A percentile compares a stretch with the other conserved stretches of the same genome.
These are phyloP conservation scores for Calonectria crousiana DNA, from an alignment of 2,329 filamentous ascomycete species.

Conservation along the genomic window DNA sequence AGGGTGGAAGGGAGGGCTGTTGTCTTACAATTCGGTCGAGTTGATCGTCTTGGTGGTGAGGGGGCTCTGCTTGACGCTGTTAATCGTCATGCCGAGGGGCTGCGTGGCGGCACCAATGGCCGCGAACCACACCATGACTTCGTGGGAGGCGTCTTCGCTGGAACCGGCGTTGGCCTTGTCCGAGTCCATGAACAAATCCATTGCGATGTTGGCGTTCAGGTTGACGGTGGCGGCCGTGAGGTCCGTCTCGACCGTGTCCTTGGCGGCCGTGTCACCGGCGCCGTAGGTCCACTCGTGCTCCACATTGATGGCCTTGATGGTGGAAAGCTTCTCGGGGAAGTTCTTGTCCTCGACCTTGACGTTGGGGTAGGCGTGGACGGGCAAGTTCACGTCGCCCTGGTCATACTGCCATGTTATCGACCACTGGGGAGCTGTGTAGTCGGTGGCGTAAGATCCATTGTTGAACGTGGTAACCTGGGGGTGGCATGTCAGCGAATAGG, in stretches of 20 bases:
- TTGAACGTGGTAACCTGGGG: conserved; percentile 61
- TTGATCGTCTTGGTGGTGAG: conserved; percentile 51
- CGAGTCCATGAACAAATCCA: conserved; percentile 69
- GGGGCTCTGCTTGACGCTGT: conserved; percentile 43
- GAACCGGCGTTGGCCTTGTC: conserved; percentile 55
- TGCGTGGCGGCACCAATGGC: conserved; percentile 59
- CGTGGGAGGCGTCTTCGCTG: conserved; percentile 58
- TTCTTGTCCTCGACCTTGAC: conserved; percentile 58
- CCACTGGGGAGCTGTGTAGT: conserved; percentile 60
- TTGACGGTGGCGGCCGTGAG: conserved; percentile 56
- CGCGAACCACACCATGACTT: conserved; percentile 71
- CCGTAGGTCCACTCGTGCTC: conserved; percentile 64
- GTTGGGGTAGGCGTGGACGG: conserved; percentile 69
- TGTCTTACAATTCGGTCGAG: conserved; percentile 57
- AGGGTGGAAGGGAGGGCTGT: background rate
- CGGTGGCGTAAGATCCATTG: conserved; percentile 63
- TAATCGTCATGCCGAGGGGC: conserved; percentile 56
- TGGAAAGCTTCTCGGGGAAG: conserved; percentile 57
- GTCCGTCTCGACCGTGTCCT: conserved; percentile 49
- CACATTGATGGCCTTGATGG: conserved; percentile 55
- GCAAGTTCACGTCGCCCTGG: conserved; percentile 53
- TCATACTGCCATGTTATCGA: conserved; percentile 67
- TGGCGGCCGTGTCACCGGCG: conserved; percentile 55
- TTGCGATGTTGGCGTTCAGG: conserved; percentile 68
- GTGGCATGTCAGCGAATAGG: conserved; percentile 17